A percentile compares a stretch with the other conserved stretches of the same genome.
Conservation (phyloP, 768 basidiomycete species). For the Hortiboletus flavorubellus region DNA sequence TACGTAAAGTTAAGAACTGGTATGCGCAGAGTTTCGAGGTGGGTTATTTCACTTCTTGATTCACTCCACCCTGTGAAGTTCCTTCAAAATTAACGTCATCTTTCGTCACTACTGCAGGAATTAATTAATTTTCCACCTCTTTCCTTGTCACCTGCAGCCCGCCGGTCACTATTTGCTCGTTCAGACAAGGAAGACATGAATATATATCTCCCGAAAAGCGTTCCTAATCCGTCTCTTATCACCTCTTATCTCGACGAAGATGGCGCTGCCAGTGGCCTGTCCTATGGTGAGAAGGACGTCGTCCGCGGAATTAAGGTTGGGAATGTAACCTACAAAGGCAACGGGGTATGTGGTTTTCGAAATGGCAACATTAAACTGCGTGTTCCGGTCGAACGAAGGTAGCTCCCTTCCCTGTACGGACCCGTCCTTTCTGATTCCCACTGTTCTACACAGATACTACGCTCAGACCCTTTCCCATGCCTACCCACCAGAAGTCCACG, state of each 20-base stretch:
- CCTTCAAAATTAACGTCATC: neutral
- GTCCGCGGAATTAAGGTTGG: conserved; percentile 9
- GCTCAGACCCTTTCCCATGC: conserved; percentile 63
- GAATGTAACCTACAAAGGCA: conserved; percentile 13
- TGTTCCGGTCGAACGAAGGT: conserved; percentile 19
- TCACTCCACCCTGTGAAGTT: neutral
- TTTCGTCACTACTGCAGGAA: conserved; percentile 6
- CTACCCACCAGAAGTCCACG: conserved; percentile 91
- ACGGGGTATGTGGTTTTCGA: conserved; percentile 12
- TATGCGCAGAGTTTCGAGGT: conserved; percentile 20
- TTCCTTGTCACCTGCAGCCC: conserved; percentile 13
- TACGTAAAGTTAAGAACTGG: conserved; percentile 21
- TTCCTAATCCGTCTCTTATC: conserved; percentile 15
- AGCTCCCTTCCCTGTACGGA: neutral
- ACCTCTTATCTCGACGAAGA: conserved; percentile 31
- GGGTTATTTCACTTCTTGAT: neutral
- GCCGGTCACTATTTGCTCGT: conserved; percentile 10
- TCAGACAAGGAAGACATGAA: conserved; percentile 13
- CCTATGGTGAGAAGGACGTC: conserved; percentile 16
- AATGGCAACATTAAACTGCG: conserved; percentile 15
- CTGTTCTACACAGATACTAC: conserved; percentile 61
- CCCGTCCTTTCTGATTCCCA: conserved; percentile 3
- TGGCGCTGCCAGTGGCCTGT: conserved; percentile 1
- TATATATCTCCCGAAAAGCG: conserved; percentile 14
- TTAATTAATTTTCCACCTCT: conserved; percentile 10